phyloP scores from a whole-genome alignment of 1,284 basidiomycete genomes.

The Schizophyllum amplum region DNA sequence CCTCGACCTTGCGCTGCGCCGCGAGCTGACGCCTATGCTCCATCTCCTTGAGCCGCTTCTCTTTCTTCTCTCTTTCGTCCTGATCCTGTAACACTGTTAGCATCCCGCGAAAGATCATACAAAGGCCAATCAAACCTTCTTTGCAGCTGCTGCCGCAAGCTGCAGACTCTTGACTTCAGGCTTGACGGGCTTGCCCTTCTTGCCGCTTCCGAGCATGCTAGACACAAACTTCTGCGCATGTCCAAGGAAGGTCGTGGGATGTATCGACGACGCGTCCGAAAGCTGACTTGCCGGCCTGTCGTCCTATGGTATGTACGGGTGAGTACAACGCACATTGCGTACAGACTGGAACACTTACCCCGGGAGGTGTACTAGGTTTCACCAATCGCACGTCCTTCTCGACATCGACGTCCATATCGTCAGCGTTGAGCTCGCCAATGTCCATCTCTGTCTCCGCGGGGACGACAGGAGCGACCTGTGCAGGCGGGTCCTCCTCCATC shows the following conservation, averaged over 20 bases:
- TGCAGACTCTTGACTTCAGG: slow-evolving; percentile 78
- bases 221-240: slow-evolving; percentile 60
- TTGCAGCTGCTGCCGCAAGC: slow-evolving; percentile 73
- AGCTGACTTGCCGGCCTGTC: slow-evolving; percentile 36
- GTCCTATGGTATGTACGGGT: slow-evolving; percentile 17
- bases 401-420: slow-evolving; percentile 23
- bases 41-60: slow-evolving; percentile 65
- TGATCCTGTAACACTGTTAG: slow-evolving; percentile 54
- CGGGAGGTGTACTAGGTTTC: slow-evolving; percentile 19
- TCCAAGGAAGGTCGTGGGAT: slow-evolving; percentile 51
- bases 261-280: slow-evolving; percentile 44
- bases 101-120: no score
- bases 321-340: slow-evolving; percentile 29
- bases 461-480: no score
- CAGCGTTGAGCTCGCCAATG: slow-evolving; percentile 11
- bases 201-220: slow-evolving; percentile 54
- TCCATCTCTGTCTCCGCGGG: slow-evolving; percentile 7
- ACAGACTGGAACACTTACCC: slow-evolving; percentile 28
- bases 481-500: slow-evolving; percentile 6
- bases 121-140: slow-evolving; percentile 50
- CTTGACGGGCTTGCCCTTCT: slow-evolving; percentile 42
- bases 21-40: slow-evolving; percentile 68
- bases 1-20: slow-evolving; percentile 69
- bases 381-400: slow-evolving; percentile 26
- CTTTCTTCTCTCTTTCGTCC: slow-evolving; percentile 77